phyloP scores from a whole-genome alignment of 78 protist genomes.

The Polysphondylium violaceum region DNA sequence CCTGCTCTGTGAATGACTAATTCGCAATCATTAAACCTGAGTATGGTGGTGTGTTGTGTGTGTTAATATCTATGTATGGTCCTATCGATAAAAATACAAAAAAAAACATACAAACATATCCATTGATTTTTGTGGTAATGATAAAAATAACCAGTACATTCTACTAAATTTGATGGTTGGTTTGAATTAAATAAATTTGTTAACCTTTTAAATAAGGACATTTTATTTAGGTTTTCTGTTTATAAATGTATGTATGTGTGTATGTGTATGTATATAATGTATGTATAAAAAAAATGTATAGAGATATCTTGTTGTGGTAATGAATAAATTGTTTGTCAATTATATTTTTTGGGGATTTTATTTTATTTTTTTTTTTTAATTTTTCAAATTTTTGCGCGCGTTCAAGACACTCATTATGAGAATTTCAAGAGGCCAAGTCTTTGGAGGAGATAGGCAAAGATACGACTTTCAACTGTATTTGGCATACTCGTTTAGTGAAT shows the following conservation, averaged over 20 bases:
- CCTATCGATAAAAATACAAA: background rate
- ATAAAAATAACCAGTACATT: constrained; percentile 60
- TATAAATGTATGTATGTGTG: background rate
- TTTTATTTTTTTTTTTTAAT: too few species aligned
- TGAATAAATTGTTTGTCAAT: too few species aligned
- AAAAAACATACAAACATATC: constrained; percentile 63
- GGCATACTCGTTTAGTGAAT: too few species aligned
- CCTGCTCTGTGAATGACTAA: constrained; percentile 27
- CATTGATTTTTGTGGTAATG: constrained; percentile 59
- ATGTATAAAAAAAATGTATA: too few species aligned
- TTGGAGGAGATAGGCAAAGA: too few species aligned
- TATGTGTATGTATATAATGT: too few species aligned
- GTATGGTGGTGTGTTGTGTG: background rate
- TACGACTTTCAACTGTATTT: too few species aligned
- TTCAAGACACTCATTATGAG: too few species aligned
- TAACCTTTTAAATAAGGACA: constrained; percentile 50
- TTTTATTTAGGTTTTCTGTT: background rate
- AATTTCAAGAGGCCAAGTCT: too few species aligned
- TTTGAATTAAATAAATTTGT: constrained; percentile 21
- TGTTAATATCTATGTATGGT: background rate
- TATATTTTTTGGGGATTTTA: too few species aligned
- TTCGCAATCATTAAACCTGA: constrained; percentile 64
- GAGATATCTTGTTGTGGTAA: background rate
- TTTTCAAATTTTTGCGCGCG: too few species aligned
- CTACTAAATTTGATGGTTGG: background rate